phyloP scores from a whole-genome alignment of 768 basidiomycete genomes.

The Boletus edulis region DNA sequence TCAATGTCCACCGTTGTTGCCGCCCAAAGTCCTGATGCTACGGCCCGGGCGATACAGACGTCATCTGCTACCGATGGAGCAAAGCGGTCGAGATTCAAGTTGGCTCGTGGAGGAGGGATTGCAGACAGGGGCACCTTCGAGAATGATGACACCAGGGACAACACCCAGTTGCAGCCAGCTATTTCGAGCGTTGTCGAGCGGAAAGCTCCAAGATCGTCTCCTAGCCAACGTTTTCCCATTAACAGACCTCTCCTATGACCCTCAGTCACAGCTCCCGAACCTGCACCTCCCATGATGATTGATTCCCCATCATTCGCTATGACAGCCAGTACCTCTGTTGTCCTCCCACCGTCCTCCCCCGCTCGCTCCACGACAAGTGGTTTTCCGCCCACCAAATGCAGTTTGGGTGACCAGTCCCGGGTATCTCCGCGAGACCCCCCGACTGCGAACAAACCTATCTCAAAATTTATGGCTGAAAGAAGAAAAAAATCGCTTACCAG shows the following conservation, averaged over 20 bases:
- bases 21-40: neutral
- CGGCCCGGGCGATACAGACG: neutral
- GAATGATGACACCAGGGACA: slow-evolving; percentile 27
- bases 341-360: slow-evolving; percentile 2
- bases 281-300: slow-evolving; percentile 9
- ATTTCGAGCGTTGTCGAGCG: slow-evolving; percentile 26
- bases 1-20: neutral
- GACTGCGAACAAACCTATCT: slow-evolving; percentile 17
- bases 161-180: slow-evolving; percentile 35
- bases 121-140: slow-evolving; percentile 13
- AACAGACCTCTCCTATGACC: slow-evolving; percentile 14
- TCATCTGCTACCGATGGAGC: slow-evolving; percentile 18
- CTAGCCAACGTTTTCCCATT: slow-evolving; percentile 13
- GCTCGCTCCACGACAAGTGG: slow-evolving; percentile 8
- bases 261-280: neutral
- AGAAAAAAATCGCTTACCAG: slow-evolving; percentile 8
- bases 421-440: neutral
- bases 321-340: neutral
- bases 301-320: too few relatives aligned
- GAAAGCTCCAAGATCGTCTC: slow-evolving; percentile 9
- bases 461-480: slow-evolving; percentile 36
- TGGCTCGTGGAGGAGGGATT: slow-evolving; percentile 13
- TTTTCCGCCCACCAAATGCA: slow-evolving; percentile 8
- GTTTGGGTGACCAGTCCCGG: slow-evolving; percentile 8
- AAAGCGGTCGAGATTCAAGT: slow-evolving; percentile 50